Evolutionary conservation across 257 asterid species (phyloP).

Genomic region (Euphrasia confusa): DNA sequence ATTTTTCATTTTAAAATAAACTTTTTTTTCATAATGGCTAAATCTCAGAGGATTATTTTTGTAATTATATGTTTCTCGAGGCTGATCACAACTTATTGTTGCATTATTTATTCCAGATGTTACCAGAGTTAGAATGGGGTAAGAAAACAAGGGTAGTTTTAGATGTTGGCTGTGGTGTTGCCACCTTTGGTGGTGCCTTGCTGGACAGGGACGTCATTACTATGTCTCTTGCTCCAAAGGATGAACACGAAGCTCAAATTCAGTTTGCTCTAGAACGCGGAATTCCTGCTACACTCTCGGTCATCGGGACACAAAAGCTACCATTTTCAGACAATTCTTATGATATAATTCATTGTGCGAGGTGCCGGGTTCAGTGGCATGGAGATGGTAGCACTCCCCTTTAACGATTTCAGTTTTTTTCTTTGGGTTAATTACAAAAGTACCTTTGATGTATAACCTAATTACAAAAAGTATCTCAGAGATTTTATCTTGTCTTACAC

Average conservation of each 20-base stretch:
- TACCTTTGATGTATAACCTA: not conserved
- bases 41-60: not conserved
- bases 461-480: not conserved
- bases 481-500: no score
- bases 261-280: slow-evolving; percentile 88
- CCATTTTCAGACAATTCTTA: slow-evolving; percentile 53
- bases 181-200: slow-evolving; percentile 73
- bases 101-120: slow-evolving; percentile 35
- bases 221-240: slow-evolving; percentile 79
- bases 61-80: slow-evolving; percentile 1
- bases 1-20: no score
- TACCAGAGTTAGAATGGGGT: slow-evolving; percentile 61
- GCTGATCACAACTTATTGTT: not conserved
- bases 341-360: slow-evolving; percentile 74
- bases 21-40: no score
- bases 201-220: slow-evolving; percentile 60
- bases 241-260: slow-evolving; percentile 80
- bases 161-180: slow-evolving; percentile 91
- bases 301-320: slow-evolving; percentile 65
- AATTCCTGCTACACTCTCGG: slow-evolving; percentile 66
- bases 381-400: slow-evolving; percentile 59
- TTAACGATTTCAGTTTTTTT: slow-evolving; percentile 14
- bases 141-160: slow-evolving; percentile 61
- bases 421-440: not conserved
- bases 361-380: slow-evolving; percentile 96